These are phyloP conservation scores for Podila epigama DNA, from an alignment of 192 early-diverging fungal genomes.

Conservation along the genomic window DNA sequence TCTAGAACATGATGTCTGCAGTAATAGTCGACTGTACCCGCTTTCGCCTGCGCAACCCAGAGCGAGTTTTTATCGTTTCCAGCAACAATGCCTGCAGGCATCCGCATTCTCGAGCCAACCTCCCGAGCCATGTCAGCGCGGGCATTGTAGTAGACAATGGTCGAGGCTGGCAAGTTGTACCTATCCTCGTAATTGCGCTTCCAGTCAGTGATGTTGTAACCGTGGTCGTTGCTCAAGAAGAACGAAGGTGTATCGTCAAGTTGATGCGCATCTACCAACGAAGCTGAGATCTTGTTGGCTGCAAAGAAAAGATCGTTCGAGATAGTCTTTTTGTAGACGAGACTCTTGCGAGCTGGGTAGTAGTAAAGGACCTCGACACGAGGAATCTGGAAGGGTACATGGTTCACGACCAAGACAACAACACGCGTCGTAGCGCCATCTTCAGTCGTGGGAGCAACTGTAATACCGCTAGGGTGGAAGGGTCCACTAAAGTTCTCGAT, in stretches of 20 bases:
- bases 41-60: conserved; percentile 42
- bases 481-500: conserved; percentile 43
- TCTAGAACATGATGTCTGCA: conserved; percentile 22
- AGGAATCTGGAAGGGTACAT: conserved; percentile 36
- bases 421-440: conserved; percentile 45
- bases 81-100: conserved; percentile 20
- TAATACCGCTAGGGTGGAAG: conserved; percentile 45
- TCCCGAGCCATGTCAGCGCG: conserved; percentile 38
- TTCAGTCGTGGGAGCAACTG: conserved; percentile 31
- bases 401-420: conserved; percentile 40
- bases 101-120: conserved; percentile 36
- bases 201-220: conserved; percentile 48
- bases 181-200: conserved; percentile 48
- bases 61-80: conserved; percentile 9
- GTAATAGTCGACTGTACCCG: conserved; percentile 31
- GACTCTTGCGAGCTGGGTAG: conserved; percentile 45
- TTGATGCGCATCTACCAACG: conserved; percentile 10
- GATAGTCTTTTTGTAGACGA: conserved; percentile 49
- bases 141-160: conserved; percentile 39
- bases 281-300: conserved; percentile 44
- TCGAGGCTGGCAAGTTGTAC: conserved; percentile 39
- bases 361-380: conserved; percentile 47
- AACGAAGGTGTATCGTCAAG: conserved; percentile 46
- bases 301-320: conserved; percentile 29
- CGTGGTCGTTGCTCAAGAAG: conserved; percentile 36